Percentiles rank a stretch among this genome's conserved stretches.
These are phyloP conservation scores for Polyporus tsugae DNA, from an alignment of 1,284 basidiomycete genomes.

Conservation along the genomic window DNA sequence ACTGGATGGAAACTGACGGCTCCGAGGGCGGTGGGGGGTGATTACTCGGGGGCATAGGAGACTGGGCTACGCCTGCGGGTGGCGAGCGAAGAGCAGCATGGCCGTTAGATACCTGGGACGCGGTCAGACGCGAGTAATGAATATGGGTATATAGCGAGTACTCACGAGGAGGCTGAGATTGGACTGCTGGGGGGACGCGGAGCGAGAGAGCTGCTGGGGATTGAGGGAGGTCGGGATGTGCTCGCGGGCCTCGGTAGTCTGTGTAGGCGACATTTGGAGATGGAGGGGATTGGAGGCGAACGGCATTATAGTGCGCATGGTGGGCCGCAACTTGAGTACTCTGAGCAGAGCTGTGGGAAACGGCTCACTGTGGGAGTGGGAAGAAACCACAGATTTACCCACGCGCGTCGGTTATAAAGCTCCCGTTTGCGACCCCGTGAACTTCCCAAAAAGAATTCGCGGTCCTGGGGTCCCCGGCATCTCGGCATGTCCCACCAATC, in stretches of 20 bases:
- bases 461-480: conserved; percentile 37
- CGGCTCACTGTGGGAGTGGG: conserved; percentile 45
- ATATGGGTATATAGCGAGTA: conserved; percentile 42
- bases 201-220: conserved; percentile 47
- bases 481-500: conserved; percentile 29
- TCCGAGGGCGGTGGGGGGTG: conserved; percentile 24
- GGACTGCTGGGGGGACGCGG: conserved; percentile 48
- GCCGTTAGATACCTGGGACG: conserved; percentile 40
- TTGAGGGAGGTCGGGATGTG: conserved; percentile 40
- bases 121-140: conserved; percentile 34
- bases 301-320: conserved; percentile 45
- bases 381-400: conserved; percentile 46
- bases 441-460: conserved; percentile 29
- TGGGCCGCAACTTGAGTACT: conserved; percentile 38
- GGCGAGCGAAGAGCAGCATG: conserved; percentile 34
- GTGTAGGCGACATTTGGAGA: conserved; percentile 53
- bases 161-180: conserved; percentile 52
- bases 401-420: conserved; percentile 48
- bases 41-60: conserved; percentile 43
- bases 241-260: conserved; percentile 45
- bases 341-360: conserved; percentile 42
- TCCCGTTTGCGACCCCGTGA: conserved; percentile 41
- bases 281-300: conserved; percentile 46
- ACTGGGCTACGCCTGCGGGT: conserved; percentile 34
- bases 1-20: conserved; percentile 49